Percentiles rank a stretch among this genome's conserved stretches.
Conservation (phyloP, 306 rosid genomes). For the Myrica gale region DNA sequence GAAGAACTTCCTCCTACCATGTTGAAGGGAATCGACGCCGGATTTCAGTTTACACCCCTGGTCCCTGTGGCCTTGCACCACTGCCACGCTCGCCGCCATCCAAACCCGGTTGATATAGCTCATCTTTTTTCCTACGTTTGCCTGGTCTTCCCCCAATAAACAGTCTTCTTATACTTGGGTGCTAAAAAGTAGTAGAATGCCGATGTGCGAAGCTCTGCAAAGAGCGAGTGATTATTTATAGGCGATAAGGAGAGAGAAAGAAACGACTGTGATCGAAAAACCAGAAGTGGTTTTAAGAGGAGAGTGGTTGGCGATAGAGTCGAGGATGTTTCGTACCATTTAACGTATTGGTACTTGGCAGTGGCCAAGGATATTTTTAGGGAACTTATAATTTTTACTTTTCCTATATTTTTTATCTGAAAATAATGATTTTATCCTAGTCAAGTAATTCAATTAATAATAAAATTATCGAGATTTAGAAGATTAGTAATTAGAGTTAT, state of each 20-base stretch:
- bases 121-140: conserved; percentile 21
- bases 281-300: conserved; percentile 21
- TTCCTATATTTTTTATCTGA: background rate
- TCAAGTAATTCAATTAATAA: no score
- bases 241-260: background rate
- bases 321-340: conserved; percentile 16
- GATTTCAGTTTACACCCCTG: conserved; percentile 55
- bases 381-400: no score
- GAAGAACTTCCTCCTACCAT: conserved; percentile 40
- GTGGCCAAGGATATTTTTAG: background rate
- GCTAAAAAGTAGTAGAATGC: no score
- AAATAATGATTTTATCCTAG: no score
- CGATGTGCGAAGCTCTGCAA: rapidly evolving
- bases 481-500: no score
- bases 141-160: no score
- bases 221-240: background rate
- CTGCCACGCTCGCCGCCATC: conserved; percentile 79
- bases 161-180: no score
- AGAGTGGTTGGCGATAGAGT: background rate
- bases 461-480: no score
- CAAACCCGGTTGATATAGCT: conserved; percentile 56
- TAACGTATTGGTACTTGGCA: no score
- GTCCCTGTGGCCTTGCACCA: conserved; percentile 63
- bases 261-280: background rate
- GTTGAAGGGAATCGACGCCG: conserved; percentile 56